Conservation (phyloP, 2,329 filamentous ascomycete species). For the Pseudogymnoascus sp. region DNA sequence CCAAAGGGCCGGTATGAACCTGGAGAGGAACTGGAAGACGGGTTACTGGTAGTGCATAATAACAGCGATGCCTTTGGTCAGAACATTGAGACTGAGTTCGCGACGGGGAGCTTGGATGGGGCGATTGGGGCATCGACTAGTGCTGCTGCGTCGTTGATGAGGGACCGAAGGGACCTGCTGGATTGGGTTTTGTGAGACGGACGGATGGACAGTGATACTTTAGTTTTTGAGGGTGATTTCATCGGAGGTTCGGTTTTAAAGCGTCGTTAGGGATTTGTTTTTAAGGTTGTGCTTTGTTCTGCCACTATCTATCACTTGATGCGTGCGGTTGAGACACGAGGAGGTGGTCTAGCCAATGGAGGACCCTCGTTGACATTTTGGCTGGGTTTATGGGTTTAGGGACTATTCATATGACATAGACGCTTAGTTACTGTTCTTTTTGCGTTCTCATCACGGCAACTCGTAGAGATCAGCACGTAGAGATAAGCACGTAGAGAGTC, state of each 20-base stretch:
- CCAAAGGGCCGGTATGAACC: constrained; percentile 11
- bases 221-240: not conserved
- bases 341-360: not conserved
- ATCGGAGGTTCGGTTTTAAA: not conserved
- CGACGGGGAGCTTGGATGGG: constrained; percentile 25
- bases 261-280: not conserved
- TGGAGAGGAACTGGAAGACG: constrained; percentile 11
- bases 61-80: constrained; percentile 28
- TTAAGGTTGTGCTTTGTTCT: not conserved
- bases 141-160: constrained; percentile 23
- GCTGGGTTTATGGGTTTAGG: not conserved
- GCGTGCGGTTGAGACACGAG: not conserved
- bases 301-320: not conserved
- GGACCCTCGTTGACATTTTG: not conserved
- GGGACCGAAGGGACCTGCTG: constrained; percentile 20
- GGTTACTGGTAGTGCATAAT: constrained; percentile 25
- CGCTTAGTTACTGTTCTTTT: not conserved
- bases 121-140: constrained; percentile 24
- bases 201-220: not conserved
- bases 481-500: not conserved
- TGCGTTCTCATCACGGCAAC: not conserved
- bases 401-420: not conserved
- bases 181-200: constrained; percentile 17
- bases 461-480: not conserved
- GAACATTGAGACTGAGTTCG: constrained; percentile 25